Base-by-base conservation (phyloP, 495 filamentous ascomycete species). In the Neurospora sp. region DNA sequence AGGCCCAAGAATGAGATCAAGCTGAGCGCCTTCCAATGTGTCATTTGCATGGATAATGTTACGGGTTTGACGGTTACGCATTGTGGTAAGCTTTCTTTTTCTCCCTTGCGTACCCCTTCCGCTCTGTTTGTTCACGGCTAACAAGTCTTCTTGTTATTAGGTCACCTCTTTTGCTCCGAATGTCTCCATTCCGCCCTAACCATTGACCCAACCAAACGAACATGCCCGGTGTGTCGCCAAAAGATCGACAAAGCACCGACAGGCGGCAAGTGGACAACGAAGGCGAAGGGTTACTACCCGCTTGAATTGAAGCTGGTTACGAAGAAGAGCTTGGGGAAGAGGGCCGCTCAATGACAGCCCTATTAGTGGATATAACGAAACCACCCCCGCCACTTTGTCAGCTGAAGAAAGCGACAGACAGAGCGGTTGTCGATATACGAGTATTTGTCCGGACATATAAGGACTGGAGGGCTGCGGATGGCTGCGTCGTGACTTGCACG, bases 1-100 rank as follows among this genome's bases (percentile, higher is more conserved):
- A 83, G 85, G 38, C 78, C 81, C 16, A 89, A 88, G 42, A 85
- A 86, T 73, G 83, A 85, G 42, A 74, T 86, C 69, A 87, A 86
- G 76, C 73, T 92, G 69, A 83, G 87, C 72, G 80, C 81, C 69
- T 82, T 93, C 73, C 85, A 90, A 75, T 97, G 94, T 74, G 91
- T 94, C 39, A 93, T 97, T 69, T 97, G 94, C 83, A 91, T 97
- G 89, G 94, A 96, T 70, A 86, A 88, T 48, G 89, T 87, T 4
- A 90, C 85, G 22, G 85, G 91, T 77, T 79, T 94, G 74, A 95
- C 92, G 1, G 90, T 89, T 53, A 97, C 94, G 2, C 85, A 90
- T 75, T 97, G 94, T 79, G 94, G 94, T 96, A 89, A 79, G 91
- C 20, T 31, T 9, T 86, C 8, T 86, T 10, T 39, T 18, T 38